Percentiles rank a stretch among this genome's conserved stretches.
Conservation (phyloP, 1,284 basidiomycete genomes). For the Ganoderma lucidum region DNA sequence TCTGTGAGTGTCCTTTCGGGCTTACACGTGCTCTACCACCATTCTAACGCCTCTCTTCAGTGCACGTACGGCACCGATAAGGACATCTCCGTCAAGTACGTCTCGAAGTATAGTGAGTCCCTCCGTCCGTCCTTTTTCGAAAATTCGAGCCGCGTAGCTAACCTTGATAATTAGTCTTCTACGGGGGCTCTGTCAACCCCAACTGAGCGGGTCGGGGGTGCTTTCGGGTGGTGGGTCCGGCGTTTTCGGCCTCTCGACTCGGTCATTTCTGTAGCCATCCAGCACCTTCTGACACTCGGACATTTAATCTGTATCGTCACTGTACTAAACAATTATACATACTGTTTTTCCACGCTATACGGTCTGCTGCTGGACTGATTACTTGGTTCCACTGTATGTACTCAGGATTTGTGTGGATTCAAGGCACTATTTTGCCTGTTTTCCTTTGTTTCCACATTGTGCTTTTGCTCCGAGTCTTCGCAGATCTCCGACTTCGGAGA, state of each 20-base stretch:
- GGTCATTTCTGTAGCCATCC: neutral
- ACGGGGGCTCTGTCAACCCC: constrained; percentile 27
- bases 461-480: too few relatives aligned
- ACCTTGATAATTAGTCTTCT: constrained; percentile 29
- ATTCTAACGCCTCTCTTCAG: constrained; percentile 18
- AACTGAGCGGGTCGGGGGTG: neutral
- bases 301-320: neutral
- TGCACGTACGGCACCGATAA: constrained; percentile 35
- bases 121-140: neutral
- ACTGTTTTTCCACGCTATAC: neutral
- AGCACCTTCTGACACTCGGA: neutral
- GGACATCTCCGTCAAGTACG: constrained; percentile 42
- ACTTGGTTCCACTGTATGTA: too few relatives aligned
- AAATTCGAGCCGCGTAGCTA: too few relatives aligned
- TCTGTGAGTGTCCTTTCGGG: constrained; percentile 45
- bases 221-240: neutral
- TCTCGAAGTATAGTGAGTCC: constrained; percentile 42
- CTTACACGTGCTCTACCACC: too few relatives aligned
- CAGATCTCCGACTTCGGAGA: too few relatives aligned
- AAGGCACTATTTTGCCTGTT: too few relatives aligned
- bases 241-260: neutral
- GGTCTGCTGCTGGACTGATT: neutral
- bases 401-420: too few relatives aligned
- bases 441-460: too few relatives aligned
- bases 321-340: neutral